These are phyloP conservation scores for Primulina tabacum DNA, from an alignment of 257 asterid species.

Conservation along the genomic window DNA sequence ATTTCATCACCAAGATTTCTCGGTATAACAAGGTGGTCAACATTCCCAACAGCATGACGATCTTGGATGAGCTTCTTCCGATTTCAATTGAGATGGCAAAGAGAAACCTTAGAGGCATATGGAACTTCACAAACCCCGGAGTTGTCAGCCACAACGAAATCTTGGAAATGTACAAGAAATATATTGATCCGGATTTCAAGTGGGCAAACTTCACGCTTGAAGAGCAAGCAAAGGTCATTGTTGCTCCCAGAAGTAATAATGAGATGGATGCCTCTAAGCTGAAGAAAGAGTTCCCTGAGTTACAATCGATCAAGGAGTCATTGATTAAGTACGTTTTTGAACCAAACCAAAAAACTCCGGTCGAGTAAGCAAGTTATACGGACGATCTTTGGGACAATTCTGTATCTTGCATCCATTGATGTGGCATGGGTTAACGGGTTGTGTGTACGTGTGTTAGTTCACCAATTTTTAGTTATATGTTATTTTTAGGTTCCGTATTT, in stretches of 20 bases:
- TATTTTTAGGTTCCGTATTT: conserved; percentile 7
- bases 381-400: conserved; percentile 18
- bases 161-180: conserved; percentile 87
- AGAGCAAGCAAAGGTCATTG: conserved; percentile 94
- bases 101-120: conserved; percentile 83
- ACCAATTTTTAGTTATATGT: conserved; percentile 23
- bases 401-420: conserved; percentile 24
- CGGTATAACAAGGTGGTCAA: conserved; percentile 83
- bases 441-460: conserved; percentile 26
- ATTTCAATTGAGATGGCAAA: conserved; percentile 98
- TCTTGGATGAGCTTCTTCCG: conserved; percentile 94
- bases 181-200: conserved; percentile 63
- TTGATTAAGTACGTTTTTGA: conserved; percentile 79
- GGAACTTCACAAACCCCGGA: conserved; percentile 95
- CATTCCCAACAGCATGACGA: conserved; percentile 98
- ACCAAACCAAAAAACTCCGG: conserved; percentile 72
- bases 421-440: background rate
- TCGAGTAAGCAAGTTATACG: conserved; percentile 24
- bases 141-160: conserved; percentile 93
- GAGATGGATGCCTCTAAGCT: conserved; percentile 85
- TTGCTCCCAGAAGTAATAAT: conserved; percentile 85
- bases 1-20: conserved; percentile 86
- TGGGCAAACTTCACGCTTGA: conserved; percentile 83
- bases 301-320: conserved; percentile 81
- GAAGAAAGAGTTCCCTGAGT: conserved; percentile 87